These are phyloP conservation scores for Backusella westeae DNA, from an alignment of 192 early-diverging fungal genomes.

Conservation along the genomic window DNA sequence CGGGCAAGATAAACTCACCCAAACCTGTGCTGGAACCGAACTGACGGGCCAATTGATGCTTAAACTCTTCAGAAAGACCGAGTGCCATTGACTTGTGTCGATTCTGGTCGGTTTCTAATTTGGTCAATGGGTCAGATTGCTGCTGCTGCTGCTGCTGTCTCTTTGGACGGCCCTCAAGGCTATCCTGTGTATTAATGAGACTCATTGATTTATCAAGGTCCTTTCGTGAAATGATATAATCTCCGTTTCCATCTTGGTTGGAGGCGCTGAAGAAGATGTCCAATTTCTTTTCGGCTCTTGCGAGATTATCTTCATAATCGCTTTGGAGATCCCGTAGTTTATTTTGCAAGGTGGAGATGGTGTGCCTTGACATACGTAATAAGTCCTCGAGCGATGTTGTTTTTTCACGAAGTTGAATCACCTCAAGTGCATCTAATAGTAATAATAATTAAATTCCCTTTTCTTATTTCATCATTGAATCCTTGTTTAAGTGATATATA, in stretches of 20 bases:
- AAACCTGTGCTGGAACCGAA: conserved; percentile 33
- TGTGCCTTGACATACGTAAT: conserved; percentile 72
- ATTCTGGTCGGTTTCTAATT: background rate
- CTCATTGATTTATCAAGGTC: conserved; percentile 23
- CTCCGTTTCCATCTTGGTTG: conserved; percentile 33
- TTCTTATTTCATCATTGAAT: background rate
- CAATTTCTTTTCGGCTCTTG: conserved; percentile 12
- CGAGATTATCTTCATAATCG: conserved; percentile 66
- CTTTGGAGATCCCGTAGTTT: conserved; percentile 67
- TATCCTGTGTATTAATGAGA: conserved; percentile 31
- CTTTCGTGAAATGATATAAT: background rate
- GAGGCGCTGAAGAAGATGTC: conserved; percentile 14
- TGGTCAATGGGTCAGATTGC: background rate
- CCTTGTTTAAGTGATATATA: background rate
- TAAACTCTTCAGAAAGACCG: conserved; percentile 37
- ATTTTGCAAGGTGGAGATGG: conserved; percentile 69
- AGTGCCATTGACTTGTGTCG: conserved; percentile 16
- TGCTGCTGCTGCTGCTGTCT: background rate
- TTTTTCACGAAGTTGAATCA: conserved; percentile 53
- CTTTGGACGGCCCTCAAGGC: conserved; percentile 22
- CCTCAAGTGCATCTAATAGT: conserved; percentile 21
- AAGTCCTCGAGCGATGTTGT: conserved; percentile 39
- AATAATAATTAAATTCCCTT: background rate
- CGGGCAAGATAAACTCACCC: conserved; percentile 30
- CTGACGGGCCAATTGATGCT: conserved; percentile 28